These are phyloP conservation scores for Calonectria hawksworthii DNA, from an alignment of 2,329 filamentous ascomycete genomes.

Conservation along the genomic window DNA sequence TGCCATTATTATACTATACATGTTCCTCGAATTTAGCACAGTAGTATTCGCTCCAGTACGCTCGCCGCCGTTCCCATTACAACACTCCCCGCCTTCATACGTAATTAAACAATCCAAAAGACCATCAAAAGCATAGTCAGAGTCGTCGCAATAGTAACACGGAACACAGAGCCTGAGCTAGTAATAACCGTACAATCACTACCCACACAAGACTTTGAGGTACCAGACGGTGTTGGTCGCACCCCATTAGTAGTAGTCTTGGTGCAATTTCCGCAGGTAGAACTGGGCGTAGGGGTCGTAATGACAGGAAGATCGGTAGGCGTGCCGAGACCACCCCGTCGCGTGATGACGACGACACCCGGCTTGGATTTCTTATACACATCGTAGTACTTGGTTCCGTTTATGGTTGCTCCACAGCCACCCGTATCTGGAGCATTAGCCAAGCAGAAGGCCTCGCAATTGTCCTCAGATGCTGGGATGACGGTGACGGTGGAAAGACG, in stretches of 20 bases:
- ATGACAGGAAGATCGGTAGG: not conserved
- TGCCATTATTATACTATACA: not conserved
- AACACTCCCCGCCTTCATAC: not conserved
- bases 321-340: not conserved
- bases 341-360: not conserved
- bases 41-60: not conserved
- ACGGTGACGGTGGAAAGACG: not conserved
- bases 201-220: not conserved
- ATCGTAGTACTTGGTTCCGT: not conserved
- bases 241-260: not conserved
- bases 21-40: not conserved
- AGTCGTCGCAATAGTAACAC: not conserved
- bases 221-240: not conserved
- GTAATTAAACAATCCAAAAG: not conserved
- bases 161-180: not conserved
- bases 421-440: not conserved
- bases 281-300: not conserved
- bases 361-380: not conserved
- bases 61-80: not conserved
- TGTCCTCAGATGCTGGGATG: not conserved
- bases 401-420: not conserved
- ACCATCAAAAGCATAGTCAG: not conserved
- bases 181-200: not conserved
- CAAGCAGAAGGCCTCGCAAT: slow-evolving; percentile 3
- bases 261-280: not conserved